Evolutionary conservation across 2,329 filamentous ascomycete genomes (phyloP), one percentile per base, ranked within the genome.

Genomic region (Aspergillus alliaceus): DNA sequence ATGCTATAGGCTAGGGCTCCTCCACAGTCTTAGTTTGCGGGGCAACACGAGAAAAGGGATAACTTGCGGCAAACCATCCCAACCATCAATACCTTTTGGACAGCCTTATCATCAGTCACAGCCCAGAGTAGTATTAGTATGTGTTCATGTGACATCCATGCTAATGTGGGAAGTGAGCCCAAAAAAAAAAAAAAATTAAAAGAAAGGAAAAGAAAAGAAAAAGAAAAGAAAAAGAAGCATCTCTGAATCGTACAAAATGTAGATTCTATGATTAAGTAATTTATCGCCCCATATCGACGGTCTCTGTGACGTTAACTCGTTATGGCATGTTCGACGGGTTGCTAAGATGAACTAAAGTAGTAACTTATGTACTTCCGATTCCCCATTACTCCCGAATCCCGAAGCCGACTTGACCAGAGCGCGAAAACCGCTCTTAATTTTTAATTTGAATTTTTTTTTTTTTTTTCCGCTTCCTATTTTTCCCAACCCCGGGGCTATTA

Each of bases 11-110:
- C 54, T 40, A 52, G 54, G 49, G 49, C 25, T 52, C 39, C 52
- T 54, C 52, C 52, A n/a, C 52, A 54, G 39, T 40, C 42, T 54
- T 18, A 25, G n/a, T 56, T 56, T 56, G 54, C 54, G 54, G 54
- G 54, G 54, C 32, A 56, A 47, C 44, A 47, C 25, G 25, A 47
- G 44, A 18, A 47, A 29, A 47, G 44, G 44, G 25, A 47, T 20
- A 47, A 18, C 44, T 31, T 47, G 42, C 25, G 14, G 24, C 18
- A 8, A 25, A 20, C 5, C 40, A 44, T 44, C 24, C 40, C 40
- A 44, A 24, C 24, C 24, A 24, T 44, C 24, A 20, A 6, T 15
- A n/a, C n/a, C n/a, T n/a, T n/a, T n/a, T n/a, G n/a, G n/a, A 15
- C n/a, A 34, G 7, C 31, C 31, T 35, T 35, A 18, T 18, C 12